Conservation (phyloP, 768 basidiomycete species). For the Terana coerulea region DNA sequence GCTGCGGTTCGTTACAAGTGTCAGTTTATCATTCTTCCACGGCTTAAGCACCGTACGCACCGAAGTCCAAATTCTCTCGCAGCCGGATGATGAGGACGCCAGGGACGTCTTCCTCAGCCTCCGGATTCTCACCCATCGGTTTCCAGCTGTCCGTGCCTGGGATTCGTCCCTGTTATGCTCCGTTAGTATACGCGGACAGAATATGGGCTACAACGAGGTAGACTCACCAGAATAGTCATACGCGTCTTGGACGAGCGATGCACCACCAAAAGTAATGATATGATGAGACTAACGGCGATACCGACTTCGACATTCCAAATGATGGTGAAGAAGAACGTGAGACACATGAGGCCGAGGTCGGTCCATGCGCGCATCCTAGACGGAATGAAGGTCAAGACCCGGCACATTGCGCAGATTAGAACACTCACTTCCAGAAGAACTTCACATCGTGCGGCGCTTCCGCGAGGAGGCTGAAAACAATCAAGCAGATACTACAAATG, state of each 20-base stretch:
- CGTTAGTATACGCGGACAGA: not conserved
- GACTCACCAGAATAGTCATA: slow-evolving; percentile 82
- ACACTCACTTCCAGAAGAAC: slow-evolving; percentile 79
- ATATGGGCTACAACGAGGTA: not conserved
- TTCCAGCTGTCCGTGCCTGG: slow-evolving; percentile 90
- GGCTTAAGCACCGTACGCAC: slow-evolving; percentile 37
- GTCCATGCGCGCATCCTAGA: slow-evolving; percentile 87
- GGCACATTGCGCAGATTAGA: slow-evolving; percentile 26
- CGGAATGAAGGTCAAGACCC: not conserved
- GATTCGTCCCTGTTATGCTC: slow-evolving; percentile 61
- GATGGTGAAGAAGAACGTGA: slow-evolving; percentile 86
- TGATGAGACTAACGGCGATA: slow-evolving; percentile 81
- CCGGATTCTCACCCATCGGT: slow-evolving; percentile 83
- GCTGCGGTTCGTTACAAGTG: too few species aligned
- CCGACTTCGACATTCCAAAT: slow-evolving; percentile 92
- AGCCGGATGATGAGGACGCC: slow-evolving; percentile 88
- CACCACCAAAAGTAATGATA: slow-evolving; percentile 87
- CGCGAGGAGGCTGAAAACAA: slow-evolving; percentile 78
- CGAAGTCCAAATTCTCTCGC: slow-evolving; percentile 88
- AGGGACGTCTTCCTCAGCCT: slow-evolving; percentile 73
- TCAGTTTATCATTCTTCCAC: too few species aligned
- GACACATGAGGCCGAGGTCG: slow-evolving; percentile 79
- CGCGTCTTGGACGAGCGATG: slow-evolving; percentile 84
- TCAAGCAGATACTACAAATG: slow-evolving; percentile 64
- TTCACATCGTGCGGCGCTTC: slow-evolving; percentile 86